Percentiles rank a stretch among this genome's conserved stretches.
Evolutionary conservation across 1,139 yeast species (phyloP).

Genomic region (Taphrina deformans): DNA sequence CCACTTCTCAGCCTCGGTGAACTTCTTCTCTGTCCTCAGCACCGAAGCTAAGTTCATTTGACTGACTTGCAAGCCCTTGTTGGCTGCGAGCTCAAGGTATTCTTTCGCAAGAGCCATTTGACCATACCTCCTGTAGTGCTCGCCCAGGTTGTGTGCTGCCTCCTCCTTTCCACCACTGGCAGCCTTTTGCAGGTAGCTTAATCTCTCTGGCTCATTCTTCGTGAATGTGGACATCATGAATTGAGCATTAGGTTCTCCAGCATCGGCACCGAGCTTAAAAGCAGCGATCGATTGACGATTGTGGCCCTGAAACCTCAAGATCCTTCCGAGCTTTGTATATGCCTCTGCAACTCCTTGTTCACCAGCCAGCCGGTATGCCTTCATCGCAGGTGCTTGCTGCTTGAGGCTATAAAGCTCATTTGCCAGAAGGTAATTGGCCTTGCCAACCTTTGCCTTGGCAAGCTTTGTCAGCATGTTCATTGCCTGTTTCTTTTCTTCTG

Average conservation of each 20-base stretch:
- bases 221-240: slow-evolving; percentile 14
- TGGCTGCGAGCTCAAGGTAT: slow-evolving; percentile 29
- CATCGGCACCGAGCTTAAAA: slow-evolving; percentile 19
- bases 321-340: slow-evolving; percentile 4
- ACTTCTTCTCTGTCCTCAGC: not conserved
- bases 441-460: slow-evolving; percentile 8
- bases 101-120: slow-evolving; percentile 25
- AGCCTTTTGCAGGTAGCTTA: slow-evolving; percentile 3
- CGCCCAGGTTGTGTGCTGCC: slow-evolving; percentile 34
- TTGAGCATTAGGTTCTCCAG: slow-evolving; percentile 11
- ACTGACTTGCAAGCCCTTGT: slow-evolving; percentile 17
- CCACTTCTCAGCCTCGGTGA: slow-evolving; percentile 30
- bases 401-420: slow-evolving; percentile 13
- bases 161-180: slow-evolving; percentile 24
- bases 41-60: slow-evolving; percentile 32
- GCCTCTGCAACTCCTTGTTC: slow-evolving; percentile 26
- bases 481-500: slow-evolving; percentile 1
- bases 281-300: not conserved
- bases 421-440: slow-evolving; percentile 16
- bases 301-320: not conserved
- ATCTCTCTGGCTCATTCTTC: not conserved
- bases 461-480: slow-evolving; percentile 7
- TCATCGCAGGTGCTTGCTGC: not conserved
- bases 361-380: slow-evolving; percentile 20
- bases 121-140: slow-evolving; percentile 21